These are phyloP conservation scores for Lactarius psammicola DNA, from an alignment of 768 basidiomycete species.

Conservation along the genomic window DNA sequence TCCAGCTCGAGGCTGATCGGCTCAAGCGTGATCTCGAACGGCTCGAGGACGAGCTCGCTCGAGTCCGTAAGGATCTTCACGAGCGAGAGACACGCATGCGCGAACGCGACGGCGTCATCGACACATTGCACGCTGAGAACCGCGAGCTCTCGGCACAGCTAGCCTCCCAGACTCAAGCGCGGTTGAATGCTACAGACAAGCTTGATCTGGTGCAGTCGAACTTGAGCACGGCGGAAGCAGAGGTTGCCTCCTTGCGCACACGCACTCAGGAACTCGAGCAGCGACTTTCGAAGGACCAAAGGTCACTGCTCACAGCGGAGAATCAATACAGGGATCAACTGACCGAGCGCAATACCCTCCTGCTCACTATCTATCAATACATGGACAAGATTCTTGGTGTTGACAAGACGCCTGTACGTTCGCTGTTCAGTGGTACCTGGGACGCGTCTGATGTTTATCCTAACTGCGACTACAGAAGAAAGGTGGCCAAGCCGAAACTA, in stretches of 20 bases:
- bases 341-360: constrained; percentile 87
- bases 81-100: constrained; percentile 62
- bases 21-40: constrained; percentile 80
- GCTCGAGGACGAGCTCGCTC: constrained; percentile 73
- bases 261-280: constrained; percentile 75
- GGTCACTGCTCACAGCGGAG: constrained; percentile 66
- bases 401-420: constrained; percentile 76
- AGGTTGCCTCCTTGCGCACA: constrained; percentile 56
- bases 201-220: constrained; percentile 66
- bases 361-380: constrained; percentile 92
- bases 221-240: constrained; percentile 66
- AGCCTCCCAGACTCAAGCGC: constrained; percentile 81
- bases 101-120: constrained; percentile 70
- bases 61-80: constrained; percentile 66
- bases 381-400: constrained; percentile 92
- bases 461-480: constrained; percentile 55
- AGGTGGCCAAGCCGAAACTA: constrained; percentile 73
- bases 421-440: neutral
- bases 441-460: neutral
- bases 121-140: constrained; percentile 75
- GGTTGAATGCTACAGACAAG: constrained; percentile 86
- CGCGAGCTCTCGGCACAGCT: constrained; percentile 77
- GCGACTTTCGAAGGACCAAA: constrained; percentile 78
- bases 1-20: constrained; percentile 88
- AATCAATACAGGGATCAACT: constrained; percentile 86